Conservation (phyloP, 108 stramenopile species). For the Cyclotella kingstonii region DNA sequence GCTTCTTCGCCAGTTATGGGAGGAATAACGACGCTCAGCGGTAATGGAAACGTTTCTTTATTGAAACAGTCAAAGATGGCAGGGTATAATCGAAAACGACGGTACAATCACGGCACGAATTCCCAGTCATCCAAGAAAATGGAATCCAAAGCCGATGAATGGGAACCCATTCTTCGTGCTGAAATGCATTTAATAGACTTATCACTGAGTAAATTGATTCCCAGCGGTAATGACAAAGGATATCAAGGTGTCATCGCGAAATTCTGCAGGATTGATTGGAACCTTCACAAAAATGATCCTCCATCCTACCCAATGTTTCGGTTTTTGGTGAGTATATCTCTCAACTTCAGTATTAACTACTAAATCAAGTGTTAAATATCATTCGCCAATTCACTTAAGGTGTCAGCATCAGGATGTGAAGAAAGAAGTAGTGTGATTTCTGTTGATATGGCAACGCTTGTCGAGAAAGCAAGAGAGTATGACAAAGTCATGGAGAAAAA, state of each 20-base stretch:
- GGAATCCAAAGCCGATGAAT: background rate
- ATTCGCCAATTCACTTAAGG: background rate
- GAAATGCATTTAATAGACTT: constrained; percentile 2
- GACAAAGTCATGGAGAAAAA: constrained; percentile 38
- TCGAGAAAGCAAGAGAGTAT: constrained; percentile 36
- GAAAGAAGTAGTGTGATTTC: constrained; percentile 13
- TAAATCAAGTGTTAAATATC: background rate
- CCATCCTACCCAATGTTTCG: constrained; percentile 36
- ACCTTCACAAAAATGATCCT: constrained; percentile 54
- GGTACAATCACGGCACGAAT: background rate
- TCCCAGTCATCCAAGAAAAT: background rate
- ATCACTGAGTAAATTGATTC: background rate
- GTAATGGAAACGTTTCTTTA: background rate
- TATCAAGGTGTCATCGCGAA: constrained; percentile 46
- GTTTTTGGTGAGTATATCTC: constrained; percentile 13
- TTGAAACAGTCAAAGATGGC: background rate
- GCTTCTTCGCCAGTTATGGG: background rate
- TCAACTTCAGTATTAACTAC: background rate
- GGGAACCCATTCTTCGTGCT: background rate
- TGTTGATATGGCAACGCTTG: constrained; percentile 48
- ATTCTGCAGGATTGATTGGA: constrained; percentile 73
- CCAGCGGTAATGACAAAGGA: background rate
- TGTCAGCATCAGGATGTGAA: constrained; percentile 26
- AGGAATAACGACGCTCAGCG: background rate
- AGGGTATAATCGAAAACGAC: background rate